A percentile compares a stretch with the other conserved stretches of the same genome.
Conservation (phyloP, 2,329 filamentous ascomycete species). For the Nakataea oryzae region DNA sequence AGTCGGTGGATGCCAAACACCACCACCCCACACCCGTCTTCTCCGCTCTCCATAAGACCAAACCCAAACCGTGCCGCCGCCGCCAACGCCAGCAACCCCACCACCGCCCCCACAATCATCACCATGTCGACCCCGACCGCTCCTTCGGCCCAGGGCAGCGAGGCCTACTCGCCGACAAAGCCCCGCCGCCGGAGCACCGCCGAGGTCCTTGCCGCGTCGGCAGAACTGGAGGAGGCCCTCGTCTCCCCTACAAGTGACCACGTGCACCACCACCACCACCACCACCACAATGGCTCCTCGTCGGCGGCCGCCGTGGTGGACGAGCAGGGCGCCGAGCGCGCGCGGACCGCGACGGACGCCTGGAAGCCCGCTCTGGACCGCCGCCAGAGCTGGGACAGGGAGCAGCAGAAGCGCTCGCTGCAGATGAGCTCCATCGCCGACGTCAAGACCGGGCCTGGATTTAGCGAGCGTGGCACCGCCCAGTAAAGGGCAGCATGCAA, state of each 20-base stretch:
- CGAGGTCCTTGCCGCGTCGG: background rate
- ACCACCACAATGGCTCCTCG: background rate
- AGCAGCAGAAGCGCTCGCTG: slow-evolving; percentile 42
- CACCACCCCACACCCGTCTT: background rate
- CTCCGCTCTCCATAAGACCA: background rate
- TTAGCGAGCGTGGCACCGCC: slow-evolving; percentile 23
- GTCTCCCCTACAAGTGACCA: background rate
- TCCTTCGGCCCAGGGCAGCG: background rate
- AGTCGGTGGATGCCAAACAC: background rate
- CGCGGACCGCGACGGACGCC: slow-evolving; percentile 22
- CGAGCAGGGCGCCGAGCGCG: slow-evolving; percentile 19
- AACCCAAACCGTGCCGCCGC: background rate
- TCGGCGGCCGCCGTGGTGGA: background rate
- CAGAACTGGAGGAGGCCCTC: slow-evolving; percentile 1
- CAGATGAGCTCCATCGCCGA: slow-evolving; percentile 32
- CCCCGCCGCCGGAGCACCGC: background rate
- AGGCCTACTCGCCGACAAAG: background rate
- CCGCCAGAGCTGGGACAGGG: slow-evolving; percentile 40
- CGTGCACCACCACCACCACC: background rate
- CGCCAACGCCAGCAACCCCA: background rate
- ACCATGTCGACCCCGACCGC: background rate
- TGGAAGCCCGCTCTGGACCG: slow-evolving; percentile 37
- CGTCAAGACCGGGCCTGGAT: slow-evolving; percentile 27
- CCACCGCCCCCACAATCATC: background rate
- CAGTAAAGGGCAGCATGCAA: background rate